Evolutionary conservation across 306 rosid genomes (phyloP).

Genomic region (Trichosanthes cucumerina): DNA sequence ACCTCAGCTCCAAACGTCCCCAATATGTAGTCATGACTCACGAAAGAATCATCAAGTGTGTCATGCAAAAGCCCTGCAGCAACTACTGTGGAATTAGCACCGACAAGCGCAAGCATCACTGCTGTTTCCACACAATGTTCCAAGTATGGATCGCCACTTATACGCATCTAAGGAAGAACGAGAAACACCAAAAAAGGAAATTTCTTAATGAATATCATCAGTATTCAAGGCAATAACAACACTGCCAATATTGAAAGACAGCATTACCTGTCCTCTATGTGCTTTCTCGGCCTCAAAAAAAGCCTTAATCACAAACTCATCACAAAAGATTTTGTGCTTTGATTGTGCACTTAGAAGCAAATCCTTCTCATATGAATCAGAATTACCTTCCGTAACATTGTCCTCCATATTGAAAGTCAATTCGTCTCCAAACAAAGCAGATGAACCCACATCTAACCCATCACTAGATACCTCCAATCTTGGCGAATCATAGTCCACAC

Average conservation of each 20-base stretch:
- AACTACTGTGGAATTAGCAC: slow-evolving; percentile 83
- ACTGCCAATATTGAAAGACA: not conserved
- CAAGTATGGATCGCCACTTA: slow-evolving; percentile 91
- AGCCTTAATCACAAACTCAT: slow-evolving; percentile 54
- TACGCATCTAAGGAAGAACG: slow-evolving; percentile 49
- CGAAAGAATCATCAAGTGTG: slow-evolving; percentile 76
- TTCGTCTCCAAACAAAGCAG: slow-evolving; percentile 49
- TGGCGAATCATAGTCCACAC: slow-evolving; percentile 58
- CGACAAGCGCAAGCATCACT: slow-evolving; percentile 74
- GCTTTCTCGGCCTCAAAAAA: slow-evolving; percentile 72
- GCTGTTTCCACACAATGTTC: slow-evolving; percentile 96
- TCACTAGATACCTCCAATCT: slow-evolving; percentile 24
- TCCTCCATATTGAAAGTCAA: slow-evolving; percentile 60
- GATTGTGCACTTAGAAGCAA: slow-evolving; percentile 42
- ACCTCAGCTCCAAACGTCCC: slow-evolving; percentile 68
- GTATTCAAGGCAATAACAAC: slow-evolving; percentile 9
- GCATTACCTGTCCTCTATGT: slow-evolving; percentile 61
- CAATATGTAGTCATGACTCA: slow-evolving; percentile 55
- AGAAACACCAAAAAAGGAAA: slow-evolving; percentile 11
- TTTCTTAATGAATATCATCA: slow-evolving; percentile 6
- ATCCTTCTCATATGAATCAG: slow-evolving; percentile 49
- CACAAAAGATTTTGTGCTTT: slow-evolving; percentile 57
- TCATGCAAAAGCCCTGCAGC: slow-evolving; percentile 98
- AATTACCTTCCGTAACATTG: slow-evolving; percentile 24
- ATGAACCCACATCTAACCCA: slow-evolving; percentile 25